Evolutionary conservation across 495 filamentous ascomycete species (phyloP), one percentile per base, ranked within the genome.

Genomic region (Podospora pseudopauciseta): DNA sequence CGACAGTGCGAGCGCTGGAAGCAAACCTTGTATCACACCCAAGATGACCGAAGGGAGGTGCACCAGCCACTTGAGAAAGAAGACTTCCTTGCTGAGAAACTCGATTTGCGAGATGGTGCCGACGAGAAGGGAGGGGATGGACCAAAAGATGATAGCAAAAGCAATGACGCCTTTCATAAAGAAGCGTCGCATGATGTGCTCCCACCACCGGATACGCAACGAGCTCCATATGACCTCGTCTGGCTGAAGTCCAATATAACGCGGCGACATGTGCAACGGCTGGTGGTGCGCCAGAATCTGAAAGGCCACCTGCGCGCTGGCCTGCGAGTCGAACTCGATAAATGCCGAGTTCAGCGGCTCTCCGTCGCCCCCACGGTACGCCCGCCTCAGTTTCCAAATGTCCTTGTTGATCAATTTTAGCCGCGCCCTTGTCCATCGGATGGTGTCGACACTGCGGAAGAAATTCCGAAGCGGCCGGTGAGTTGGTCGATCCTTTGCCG

Each of bases 81-180:
- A 82, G 19, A 91, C 71, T 34, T 80, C 85, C 7, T 86, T 65
- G 28, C 82, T 87, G 32, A 97, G 78, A 44, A 79, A 83, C 72
- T 89, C 81, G 73, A 97, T 89, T 75, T 97, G 92, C 54, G 92
- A 94, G 67, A 96, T 85, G 15, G 83, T 68, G 78, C 91, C 93
- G 55, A 97, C 90, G 62, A 91, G 80, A 13, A 90, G 90, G 53
- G 92, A 90, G 4, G 93, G 93, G 69, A 97, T 91, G 0, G 92
- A 91, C 92, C 92, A 97, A 83, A 97, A 96, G 70, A 96, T 83
- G 76, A 97, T 89, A 72, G 92, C 82, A 7, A 84, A 88, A 13
- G 82, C 74, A 26, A 96, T 85, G 73, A 90, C 85, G 63, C 81
- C 83, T 61, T 89, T 80, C 28, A 90, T 89, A 15, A 83, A 81